These are phyloP conservation scores for Periconia digitata DNA, from an alignment of 2,329 filamentous ascomycete species.

Conservation along the genomic window DNA sequence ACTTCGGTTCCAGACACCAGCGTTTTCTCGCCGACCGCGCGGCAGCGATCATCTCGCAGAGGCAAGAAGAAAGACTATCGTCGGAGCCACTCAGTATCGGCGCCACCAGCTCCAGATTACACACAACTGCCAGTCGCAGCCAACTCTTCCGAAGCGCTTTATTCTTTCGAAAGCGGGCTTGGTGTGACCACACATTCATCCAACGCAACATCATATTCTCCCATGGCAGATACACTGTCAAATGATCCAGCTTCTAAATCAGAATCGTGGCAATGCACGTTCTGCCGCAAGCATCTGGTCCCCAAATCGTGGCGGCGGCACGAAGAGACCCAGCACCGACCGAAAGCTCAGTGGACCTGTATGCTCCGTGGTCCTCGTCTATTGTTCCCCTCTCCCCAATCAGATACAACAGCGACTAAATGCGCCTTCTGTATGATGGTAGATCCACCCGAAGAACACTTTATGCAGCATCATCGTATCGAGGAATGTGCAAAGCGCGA, in stretches of 20 bases:
- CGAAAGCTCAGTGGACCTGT: constrained; percentile 38
- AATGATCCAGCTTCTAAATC: constrained; percentile 7
- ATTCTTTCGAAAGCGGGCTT: neutral
- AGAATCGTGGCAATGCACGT: constrained; percentile 40
- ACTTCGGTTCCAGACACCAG: constrained; percentile 12
- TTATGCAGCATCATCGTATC: constrained; percentile 29
- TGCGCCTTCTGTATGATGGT: constrained; percentile 34
- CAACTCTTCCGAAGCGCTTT: constrained; percentile 4
- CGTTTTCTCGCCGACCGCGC: constrained; percentile 2
- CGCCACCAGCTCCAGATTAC: constrained; percentile 7
- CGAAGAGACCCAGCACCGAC: constrained; percentile 40
- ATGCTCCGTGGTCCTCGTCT: constrained; percentile 30
- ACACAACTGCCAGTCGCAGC: constrained; percentile 11
- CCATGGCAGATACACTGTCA: neutral
- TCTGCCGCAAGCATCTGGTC: constrained; percentile 28
- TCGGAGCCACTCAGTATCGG: constrained; percentile 12
- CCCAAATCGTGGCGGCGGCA: constrained; percentile 42
- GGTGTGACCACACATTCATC: neutral
- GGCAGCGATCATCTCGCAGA: constrained; percentile 19
- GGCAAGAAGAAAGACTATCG: constrained; percentile 44
- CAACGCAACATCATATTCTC: neutral
- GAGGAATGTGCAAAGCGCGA: constrained; percentile 30
- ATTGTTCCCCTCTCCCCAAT: constrained; percentile 6
- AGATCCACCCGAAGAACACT: constrained; percentile 34
- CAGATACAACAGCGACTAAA: constrained; percentile 7